Evolutionary conservation across 2,329 filamentous ascomycete genomes (phyloP), one percentile per base, ranked within the genome.

Genomic region (Penicillium olsonii): DNA sequence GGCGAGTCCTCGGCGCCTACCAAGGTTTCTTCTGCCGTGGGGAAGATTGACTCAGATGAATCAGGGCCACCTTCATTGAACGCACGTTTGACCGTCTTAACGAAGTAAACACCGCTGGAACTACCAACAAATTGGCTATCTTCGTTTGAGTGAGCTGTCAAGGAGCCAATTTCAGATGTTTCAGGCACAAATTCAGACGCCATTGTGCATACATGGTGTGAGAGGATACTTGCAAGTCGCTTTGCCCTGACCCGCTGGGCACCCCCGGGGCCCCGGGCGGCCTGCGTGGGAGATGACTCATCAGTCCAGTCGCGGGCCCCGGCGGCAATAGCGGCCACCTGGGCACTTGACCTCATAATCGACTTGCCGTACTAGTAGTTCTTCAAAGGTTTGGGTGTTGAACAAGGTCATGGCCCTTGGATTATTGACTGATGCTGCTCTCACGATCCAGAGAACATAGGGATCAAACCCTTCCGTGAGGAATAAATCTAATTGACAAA

Each of bases 61-160:
- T 33, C 48, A 4, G 52, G 50, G 8, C 55, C 42, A 37, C 63
- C 62, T 22, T 68, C 65, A 17, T 65, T 61, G 59, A 81, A 81
- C n/a, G 77, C 76, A 26, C 73, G 71, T 35, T 75, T 75, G 47
- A 81, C 78, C 1, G 78, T 80, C 50, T 81, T 79, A 56, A 78
- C 72, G 61, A 81, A 81, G 62, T 75, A 81, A 37, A 80, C 75
- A 3, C 78, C 78, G 34, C 74, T 78, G 11, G 76, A 76, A 56
- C 75, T 78, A 20, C 78, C 78, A 24, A 80, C 75, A 57, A 79
- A 81, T 45, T 78, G 72, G 42, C 76, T 78, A 51, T 76, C 73
- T 33, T 75, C 68, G 33, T 70, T 70, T 3, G 70, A 68, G 39
- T 73, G 67, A 17, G 73, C 69, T 22, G 68, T 73, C 44, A 75